phyloP scores from a whole-genome alignment of 495 filamentous ascomycete genomes.

The Penicillium ucsense region DNA sequence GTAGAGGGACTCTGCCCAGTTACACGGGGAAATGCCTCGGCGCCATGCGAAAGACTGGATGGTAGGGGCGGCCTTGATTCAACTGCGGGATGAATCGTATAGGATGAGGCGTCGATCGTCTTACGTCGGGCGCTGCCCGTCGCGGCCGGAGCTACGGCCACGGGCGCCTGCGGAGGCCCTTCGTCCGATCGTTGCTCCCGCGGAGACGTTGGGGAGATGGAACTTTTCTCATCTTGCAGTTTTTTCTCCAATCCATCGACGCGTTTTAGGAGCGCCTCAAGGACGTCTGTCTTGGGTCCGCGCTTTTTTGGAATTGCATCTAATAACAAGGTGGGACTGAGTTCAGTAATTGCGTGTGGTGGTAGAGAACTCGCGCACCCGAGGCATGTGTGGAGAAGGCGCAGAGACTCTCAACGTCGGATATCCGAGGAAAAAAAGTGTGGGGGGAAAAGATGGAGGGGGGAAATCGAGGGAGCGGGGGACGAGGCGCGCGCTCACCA shows the following conservation, averaged over 20 bases:
- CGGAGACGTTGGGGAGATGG: slow-evolving; percentile 37
- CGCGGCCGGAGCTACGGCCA: slow-evolving; percentile 1
- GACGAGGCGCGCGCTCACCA: slow-evolving; percentile 40
- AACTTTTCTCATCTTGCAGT: slow-evolving; percentile 57
- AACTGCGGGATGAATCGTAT: slow-evolving; percentile 5
- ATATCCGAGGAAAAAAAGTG: no score
- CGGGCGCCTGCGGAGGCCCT: no score
- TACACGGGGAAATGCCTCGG: slow-evolving; percentile 8
- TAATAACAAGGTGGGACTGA: slow-evolving; percentile 17
- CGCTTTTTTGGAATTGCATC: slow-evolving; percentile 84
- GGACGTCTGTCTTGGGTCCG: slow-evolving; percentile 79
- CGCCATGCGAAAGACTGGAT: slow-evolving; percentile 3
- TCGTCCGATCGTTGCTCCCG: slow-evolving; percentile 7
- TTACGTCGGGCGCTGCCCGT: slow-evolving; percentile 9
- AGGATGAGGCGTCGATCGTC: slow-evolving; percentile 15
- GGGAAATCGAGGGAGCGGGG: no score
- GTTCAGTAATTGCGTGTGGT: background rate
- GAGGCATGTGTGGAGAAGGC: no score
- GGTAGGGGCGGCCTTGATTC: slow-evolving; percentile 7
- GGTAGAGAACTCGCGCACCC: no score
- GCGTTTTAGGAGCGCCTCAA: slow-evolving; percentile 73
- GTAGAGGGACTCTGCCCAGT: slow-evolving; percentile 1
- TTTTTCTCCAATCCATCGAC: slow-evolving; percentile 76
- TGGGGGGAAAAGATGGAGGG: no score
- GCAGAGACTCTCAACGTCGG: no score